Conservation (phyloP, 2,329 filamentous ascomycete species). For the Talaromyces funiculosus region DNA sequence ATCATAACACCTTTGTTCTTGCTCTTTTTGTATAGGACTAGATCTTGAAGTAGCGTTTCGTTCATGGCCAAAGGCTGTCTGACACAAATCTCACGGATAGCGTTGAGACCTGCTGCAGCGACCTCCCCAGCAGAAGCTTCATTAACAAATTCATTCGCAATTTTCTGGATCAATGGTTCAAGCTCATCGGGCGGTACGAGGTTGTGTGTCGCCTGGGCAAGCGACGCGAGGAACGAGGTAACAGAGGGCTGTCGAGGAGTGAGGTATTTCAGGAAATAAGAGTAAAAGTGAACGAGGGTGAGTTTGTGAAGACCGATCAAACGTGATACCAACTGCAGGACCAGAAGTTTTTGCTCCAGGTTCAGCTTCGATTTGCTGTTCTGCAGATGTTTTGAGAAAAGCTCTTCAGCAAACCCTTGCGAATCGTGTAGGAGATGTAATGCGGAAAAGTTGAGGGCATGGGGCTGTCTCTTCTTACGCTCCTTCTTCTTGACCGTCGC, state of each 20-base stretch:
- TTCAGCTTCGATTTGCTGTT: constrained; percentile 78
- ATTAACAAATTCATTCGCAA: constrained; percentile 96
- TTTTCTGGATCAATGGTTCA: constrained; percentile 87
- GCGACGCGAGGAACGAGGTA: constrained; percentile 84
- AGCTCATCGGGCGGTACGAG: constrained; percentile 88
- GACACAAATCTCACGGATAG: constrained; percentile 88
- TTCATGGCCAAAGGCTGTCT: constrained; percentile 94
- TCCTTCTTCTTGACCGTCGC: constrained; percentile 77
- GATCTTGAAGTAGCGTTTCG: constrained; percentile 88
- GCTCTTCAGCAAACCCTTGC: constrained; percentile 82
- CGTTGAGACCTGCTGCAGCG: constrained; percentile 83
- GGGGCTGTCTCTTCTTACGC: constrained; percentile 79
- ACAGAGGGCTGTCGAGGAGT: constrained; percentile 84
- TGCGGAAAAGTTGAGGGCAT: constrained; percentile 91
- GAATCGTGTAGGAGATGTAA: constrained; percentile 90
- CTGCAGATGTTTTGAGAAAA: constrained; percentile 89
- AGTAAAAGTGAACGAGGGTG: constrained; percentile 84
- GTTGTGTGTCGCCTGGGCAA: constrained; percentile 86
- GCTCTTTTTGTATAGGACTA: constrained; percentile 92
- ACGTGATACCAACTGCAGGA: constrained; percentile 83
- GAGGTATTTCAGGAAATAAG: constrained; percentile 90
- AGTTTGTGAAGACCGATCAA: constrained; percentile 90
- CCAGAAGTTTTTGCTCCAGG: constrained; percentile 81
- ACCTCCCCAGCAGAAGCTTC: constrained; percentile 90
- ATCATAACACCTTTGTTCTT: constrained; percentile 99